Evolutionary conservation across 441 rosid species (phyloP).

Genomic region (Aquilaria agallochum): DNA sequence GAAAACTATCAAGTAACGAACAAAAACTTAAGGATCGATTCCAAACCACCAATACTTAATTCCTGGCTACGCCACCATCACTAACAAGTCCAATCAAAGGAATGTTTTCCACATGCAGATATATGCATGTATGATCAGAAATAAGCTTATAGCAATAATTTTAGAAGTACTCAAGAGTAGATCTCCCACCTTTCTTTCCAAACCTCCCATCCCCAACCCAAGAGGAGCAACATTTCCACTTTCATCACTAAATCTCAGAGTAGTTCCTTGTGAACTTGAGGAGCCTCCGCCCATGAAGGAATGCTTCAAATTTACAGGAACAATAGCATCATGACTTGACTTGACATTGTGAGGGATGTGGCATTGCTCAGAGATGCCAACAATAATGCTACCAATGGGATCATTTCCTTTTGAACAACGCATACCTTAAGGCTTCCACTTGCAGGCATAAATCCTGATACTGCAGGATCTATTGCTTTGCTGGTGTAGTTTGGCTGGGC

Average conservation of each 20-base stretch:
- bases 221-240: constrained; percentile 53
- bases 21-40: too few relatives aligned
- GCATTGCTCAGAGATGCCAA: constrained; percentile 12
- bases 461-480: constrained; percentile 33
- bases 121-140: background rate
- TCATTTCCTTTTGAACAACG: constrained; percentile 7
- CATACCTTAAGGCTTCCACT: constrained; percentile 43
- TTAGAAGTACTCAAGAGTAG: background rate
- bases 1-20: too few relatives aligned
- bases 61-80: background rate
- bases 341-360: constrained; percentile 21
- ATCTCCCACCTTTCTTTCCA: constrained; percentile 73
- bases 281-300: constrained; percentile 21
- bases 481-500: constrained; percentile 13
- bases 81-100: background rate
- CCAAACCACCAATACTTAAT: background rate
- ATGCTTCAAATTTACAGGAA: constrained; percentile 26
- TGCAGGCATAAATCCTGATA: constrained; percentile 21
- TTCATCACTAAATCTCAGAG: constrained; percentile 38
- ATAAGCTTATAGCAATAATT: background rate
- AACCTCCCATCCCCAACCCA: constrained; percentile 82
- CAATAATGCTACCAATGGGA: constrained; percentile 1
- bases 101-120: too few relatives aligned
- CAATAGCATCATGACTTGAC: constrained; percentile 18
- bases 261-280: constrained; percentile 26